phyloP scores from a whole-genome alignment of 1,284 basidiomycete genomes.

The Ceratorhiza oryzae-sativae region DNA sequence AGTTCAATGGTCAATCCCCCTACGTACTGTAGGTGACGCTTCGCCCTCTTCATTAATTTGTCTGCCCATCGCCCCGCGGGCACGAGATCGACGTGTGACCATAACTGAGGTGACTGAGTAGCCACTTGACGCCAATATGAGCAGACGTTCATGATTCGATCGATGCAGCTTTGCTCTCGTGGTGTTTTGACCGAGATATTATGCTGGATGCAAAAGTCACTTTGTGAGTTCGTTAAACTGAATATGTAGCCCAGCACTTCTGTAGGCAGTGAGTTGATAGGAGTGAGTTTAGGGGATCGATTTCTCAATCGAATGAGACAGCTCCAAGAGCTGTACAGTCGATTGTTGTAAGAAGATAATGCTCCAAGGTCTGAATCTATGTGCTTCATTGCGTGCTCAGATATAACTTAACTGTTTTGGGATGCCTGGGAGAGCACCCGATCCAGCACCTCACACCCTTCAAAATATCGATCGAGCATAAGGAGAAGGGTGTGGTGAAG shows the following conservation, averaged over 20 bases:
- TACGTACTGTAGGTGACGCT: neutral
- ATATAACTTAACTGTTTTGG: too few relatives aligned
- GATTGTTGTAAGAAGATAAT: neutral
- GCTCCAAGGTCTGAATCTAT: neutral
- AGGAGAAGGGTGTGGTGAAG: neutral
- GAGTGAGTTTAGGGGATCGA: neutral
- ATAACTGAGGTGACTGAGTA: neutral
- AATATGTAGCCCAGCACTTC: conserved; percentile 13
- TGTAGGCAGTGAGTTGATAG: neutral
- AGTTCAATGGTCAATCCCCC: neutral
- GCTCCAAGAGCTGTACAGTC: neutral
- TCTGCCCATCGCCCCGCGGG: neutral
- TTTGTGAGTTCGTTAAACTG: neutral
- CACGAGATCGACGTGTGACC: neutral
- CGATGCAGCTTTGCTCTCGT: neutral
- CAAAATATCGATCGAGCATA: neutral
- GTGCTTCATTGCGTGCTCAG: neutral
- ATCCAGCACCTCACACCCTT: too few relatives aligned
- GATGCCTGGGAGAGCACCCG: too few relatives aligned
- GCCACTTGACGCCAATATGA: neutral
- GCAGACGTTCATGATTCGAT: neutral
- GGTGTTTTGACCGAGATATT: too few relatives aligned
- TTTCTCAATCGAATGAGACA: neutral
- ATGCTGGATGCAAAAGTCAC: neutral
- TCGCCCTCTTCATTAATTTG: neutral